Base-by-base conservation (phyloP, 1,284 basidiomycete genomes). In the Spongiforma sp. region DNA sequence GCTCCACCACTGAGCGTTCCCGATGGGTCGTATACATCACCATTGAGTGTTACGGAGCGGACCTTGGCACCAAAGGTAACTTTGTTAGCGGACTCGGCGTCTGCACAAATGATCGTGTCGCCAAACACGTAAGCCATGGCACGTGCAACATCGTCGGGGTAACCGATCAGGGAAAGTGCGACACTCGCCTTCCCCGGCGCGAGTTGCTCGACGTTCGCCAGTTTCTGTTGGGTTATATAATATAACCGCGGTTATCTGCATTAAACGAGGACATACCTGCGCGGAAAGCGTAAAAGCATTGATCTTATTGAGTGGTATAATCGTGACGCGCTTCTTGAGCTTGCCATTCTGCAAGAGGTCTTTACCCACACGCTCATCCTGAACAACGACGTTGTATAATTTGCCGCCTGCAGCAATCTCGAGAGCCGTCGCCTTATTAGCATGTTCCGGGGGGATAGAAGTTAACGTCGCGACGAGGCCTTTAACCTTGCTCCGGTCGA, bases 41-140 rank as follows among this genome's bases (percentile, higher is more conserved):
- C 98, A 32, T 96, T 91, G 24, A 97, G 83, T 2, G 98, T 99
- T 59, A 99, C 96, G 15, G 93, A 96, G 64, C 91, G 91, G 21
- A 92, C 85, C 32, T 89, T 85, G 10, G 78, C 82, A 30, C 84
- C 79, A 81, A 98, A 99, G 0, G 98, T 98, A 48, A 98, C 93
- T 0, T 83, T 81, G 75, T 96, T 95, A 11, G 98, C 98, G 0
- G 95, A 87, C 34, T 91, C 89, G 5, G 96, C 89, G 74, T 98
- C 95, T 53, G 91, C 89, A 76, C 96, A 99, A 73, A 99, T 89
- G 66, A 99, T 85, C 2, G 94, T 96, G 74, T 95, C 92, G 62
- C 94, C 93, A 77, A 99, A 99, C 12, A 98, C 96, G 77, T 91
- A 99, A 41, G 91, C 84, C 89, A 99, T 96, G 12, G 98, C 98